Percentiles rank a stretch among this genome's conserved stretches.
phyloP scores from a whole-genome alignment of 2,329 filamentous ascomycete species.

The Stemphylium vesicarium region DNA sequence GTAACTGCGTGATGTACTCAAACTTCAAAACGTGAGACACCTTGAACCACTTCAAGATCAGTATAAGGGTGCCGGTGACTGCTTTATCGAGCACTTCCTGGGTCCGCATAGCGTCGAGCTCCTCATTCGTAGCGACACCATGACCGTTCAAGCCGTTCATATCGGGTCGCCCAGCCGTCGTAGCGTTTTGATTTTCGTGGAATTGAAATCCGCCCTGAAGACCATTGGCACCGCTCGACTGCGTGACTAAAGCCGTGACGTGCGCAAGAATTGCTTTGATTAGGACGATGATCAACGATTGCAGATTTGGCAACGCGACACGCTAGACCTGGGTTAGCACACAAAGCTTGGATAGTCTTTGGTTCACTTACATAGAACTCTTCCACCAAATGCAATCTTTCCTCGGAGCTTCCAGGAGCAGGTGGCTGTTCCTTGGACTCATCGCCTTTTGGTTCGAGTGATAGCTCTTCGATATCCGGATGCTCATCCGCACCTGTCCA shows the following conservation, averaged over 20 bases:
- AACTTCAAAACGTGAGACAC: conserved; percentile 93
- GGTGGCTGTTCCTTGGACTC: conserved; percentile 47
- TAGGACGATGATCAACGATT: conserved; percentile 91
- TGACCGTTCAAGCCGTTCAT: conserved; percentile 43
- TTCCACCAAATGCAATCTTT: conserved; percentile 76
- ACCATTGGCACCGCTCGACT: conserved; percentile 57
- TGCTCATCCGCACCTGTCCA: conserved; percentile 68
- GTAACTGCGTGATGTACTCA: conserved; percentile 90
- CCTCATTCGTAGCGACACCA: conserved; percentile 60
- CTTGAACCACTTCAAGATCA: conserved; percentile 97
- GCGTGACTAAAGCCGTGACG: conserved; percentile 80
- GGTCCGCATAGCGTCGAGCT: conserved; percentile 79
- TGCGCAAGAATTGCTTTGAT: conserved; percentile 87
- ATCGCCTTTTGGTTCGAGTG: conserved; percentile 44
- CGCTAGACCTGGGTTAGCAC: conserved; percentile 59
- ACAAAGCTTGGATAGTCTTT: not conserved
- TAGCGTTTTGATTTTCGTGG: conserved; percentile 50
- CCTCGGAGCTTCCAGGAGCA: conserved; percentile 60
- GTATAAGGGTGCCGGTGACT: conserved; percentile 83
- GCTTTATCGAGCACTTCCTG: conserved; percentile 92
- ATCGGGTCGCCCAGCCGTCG: conserved; percentile 37
- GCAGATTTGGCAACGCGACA: conserved; percentile 80
- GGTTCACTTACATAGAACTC: conserved; percentile 76
- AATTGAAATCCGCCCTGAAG: conserved; percentile 57
- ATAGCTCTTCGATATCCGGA: conserved; percentile 53